Conservation (phyloP, 495 filamentous ascomycete genomes). For the Hyaloscypha bicolor region DNA sequence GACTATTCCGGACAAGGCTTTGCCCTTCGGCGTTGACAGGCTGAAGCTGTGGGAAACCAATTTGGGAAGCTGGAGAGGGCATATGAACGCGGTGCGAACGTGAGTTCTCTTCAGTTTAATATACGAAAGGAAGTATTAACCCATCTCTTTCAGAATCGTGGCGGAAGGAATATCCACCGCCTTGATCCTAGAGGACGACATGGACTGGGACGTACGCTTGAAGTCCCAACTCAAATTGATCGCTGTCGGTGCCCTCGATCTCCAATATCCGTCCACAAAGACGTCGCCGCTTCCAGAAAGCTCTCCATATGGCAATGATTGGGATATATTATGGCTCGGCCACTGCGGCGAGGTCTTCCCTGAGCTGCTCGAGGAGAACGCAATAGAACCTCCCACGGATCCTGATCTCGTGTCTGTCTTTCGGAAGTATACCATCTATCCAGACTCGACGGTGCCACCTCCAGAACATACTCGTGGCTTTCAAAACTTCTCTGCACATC, state of each 20-base stretch:
- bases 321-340: conserved; percentile 45
- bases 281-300: neutral
- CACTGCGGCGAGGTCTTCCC: conserved; percentile 37
- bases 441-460: neutral
- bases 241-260: conserved; percentile 33
- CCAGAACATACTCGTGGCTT: neutral
- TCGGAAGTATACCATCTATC: neutral
- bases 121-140: neutral
- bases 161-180: conserved; percentile 31
- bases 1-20: conserved; percentile 37
- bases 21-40: conserved; percentile 23
- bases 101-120: conserved; percentile 18
- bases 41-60: conserved; percentile 5
- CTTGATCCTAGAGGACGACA: conserved; percentile 60
- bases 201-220: conserved; percentile 58
- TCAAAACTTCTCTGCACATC: neutral
- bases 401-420: neutral
- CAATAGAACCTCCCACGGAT: neutral
- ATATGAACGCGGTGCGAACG: conserved; percentile 40
- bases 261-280: neutral
- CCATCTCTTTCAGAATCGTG: neutral
- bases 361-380: conserved; percentile 27
- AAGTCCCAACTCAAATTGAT: conserved; percentile 49
- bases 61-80: conserved; percentile 43
- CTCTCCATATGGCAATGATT: conserved; percentile 42